These are phyloP conservation scores for Hyparrhenia diplandra DNA, from an alignment of 176 grass and related monocot genomes.

Conservation along the genomic window DNA sequence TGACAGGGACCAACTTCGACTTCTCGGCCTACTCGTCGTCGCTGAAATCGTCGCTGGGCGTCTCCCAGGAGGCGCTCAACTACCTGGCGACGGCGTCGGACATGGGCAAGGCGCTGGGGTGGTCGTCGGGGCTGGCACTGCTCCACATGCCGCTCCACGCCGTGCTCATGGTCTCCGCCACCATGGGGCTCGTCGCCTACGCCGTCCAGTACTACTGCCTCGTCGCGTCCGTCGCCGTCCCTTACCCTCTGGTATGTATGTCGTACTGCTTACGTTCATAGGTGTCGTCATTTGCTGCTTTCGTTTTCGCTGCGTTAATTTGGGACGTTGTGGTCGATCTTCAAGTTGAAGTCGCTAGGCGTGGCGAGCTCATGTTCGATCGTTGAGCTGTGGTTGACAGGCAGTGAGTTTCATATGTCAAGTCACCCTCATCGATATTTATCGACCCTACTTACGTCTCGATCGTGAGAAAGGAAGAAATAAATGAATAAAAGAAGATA, in stretches of 20 bases:
- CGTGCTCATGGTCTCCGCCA: constrained; percentile 61
- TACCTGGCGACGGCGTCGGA: constrained; percentile 89
- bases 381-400: too few species aligned
- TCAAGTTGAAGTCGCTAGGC: too few species aligned
- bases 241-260: constrained; percentile 54
- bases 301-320: too few species aligned
- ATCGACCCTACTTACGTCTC: too few species aligned
- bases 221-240: constrained; percentile 43
- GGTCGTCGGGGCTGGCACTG: constrained; percentile 81
- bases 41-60: constrained; percentile 51
- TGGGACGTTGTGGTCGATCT: too few species aligned
- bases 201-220: constrained; percentile 52
- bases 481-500: too few species aligned
- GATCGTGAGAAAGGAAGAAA: too few species aligned
- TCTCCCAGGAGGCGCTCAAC: constrained; percentile 84
- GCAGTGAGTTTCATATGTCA: too few species aligned
- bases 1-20: constrained; percentile 97
- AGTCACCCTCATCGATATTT: too few species aligned
- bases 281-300: too few species aligned
- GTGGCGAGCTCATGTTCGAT: too few species aligned
- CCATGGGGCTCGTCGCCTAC: constrained; percentile 60
- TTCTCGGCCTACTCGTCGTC: constrained; percentile 94
- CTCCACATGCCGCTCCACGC: constrained; percentile 60
- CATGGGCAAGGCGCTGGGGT: constrained; percentile 48
- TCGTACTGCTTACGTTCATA: too few species aligned